Evolutionary conservation across 2,329 filamentous ascomycete genomes (phyloP), one percentile per base, ranked within the genome.

Genomic region (Calonectria honghensis): DNA sequence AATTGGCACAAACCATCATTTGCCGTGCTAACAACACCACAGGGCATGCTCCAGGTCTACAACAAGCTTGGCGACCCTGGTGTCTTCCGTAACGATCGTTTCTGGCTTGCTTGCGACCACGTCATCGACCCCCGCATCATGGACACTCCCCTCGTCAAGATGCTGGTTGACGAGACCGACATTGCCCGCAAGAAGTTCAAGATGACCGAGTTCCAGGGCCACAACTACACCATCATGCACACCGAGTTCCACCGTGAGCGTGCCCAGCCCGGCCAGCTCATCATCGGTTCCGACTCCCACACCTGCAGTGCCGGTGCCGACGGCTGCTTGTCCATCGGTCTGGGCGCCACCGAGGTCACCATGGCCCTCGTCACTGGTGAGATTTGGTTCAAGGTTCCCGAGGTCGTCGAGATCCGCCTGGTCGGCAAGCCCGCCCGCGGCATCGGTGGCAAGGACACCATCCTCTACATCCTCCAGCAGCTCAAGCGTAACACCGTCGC

Each of bases 51-150:
- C 39, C 79, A 79, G 50, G 86, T 84, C 5, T 87, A 87, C 75
- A 80, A 86, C 6, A 68, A 79, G 4, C 77, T 89, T 10, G 85
- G 86, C 4, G 76, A 79, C 16, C 86, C 86, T 0, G 83, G 85
- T 4, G 86, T 88, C n/a, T 88, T 85, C 73, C 86, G 88, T 11
- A 90, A 89, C 68, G 87, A 89, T 74, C 81, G 88, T 0, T 85
- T 90, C 76, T 89, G 88, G 88, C 82, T 90, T 7, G 88, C 87
- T 0, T 85, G 85, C 2, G 88, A 89, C 76, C 88, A 89, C 74
- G 83, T 86, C 5, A 87, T 89, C 5, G 87, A 89, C 68, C 88
- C 88, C 2, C 82, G 86, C 1, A 78, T 85, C 10, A 83, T 83
- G n/a, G 73, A 85, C 18, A 73, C 78, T 0, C 85, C 87, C 0